Percentiles rank a stretch among this genome's conserved stretches.
Evolutionary conservation across 805 yeast species (phyloP).

Genomic region (Schizosaccharomyces octosporus): DNA sequence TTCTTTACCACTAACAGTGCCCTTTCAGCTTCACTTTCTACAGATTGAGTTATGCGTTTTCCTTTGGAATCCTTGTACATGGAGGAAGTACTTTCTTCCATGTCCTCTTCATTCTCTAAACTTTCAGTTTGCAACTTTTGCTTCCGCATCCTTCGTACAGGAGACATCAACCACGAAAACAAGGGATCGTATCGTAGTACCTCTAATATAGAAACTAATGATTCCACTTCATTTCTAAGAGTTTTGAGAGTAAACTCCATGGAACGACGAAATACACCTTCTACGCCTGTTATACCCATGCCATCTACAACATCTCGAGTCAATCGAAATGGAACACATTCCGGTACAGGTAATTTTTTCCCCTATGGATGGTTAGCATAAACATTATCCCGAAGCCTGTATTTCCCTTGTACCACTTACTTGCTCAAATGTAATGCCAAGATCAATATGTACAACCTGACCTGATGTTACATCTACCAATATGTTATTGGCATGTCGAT

Average conservation of each 20-base stretch:
- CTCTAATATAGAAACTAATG: slow-evolving; percentile 58
- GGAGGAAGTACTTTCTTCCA: background rate
- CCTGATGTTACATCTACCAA: slow-evolving; percentile 60
- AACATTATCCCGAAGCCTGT: too few species aligned
- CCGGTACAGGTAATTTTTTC: slow-evolving; percentile 59
- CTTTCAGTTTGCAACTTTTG: background rate
- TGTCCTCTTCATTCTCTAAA: background rate
- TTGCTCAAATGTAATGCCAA: slow-evolving; percentile 92
- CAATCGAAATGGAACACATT: slow-evolving; percentile 74
- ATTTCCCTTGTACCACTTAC: background rate
- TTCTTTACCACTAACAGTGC: slow-evolving; percentile 51
- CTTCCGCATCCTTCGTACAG: slow-evolving; percentile 17
- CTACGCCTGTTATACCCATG: slow-evolving; percentile 64
- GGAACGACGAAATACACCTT: slow-evolving; percentile 48
- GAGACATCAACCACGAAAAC: slow-evolving; percentile 66
- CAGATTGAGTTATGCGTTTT: background rate
- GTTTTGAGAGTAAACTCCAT: slow-evolving; percentile 53
- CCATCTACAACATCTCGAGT: slow-evolving; percentile 84
- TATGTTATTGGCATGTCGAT: slow-evolving; percentile 78
- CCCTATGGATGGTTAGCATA: slow-evolving; percentile 19
- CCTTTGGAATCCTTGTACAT: background rate
- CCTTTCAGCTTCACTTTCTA: slow-evolving; percentile 46
- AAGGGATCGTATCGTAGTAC: slow-evolving; percentile 81
- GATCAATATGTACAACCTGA: slow-evolving; percentile 83
- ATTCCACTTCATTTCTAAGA: slow-evolving; percentile 36